A percentile compares a stretch with the other conserved stretches of the same genome.
Conservation (phyloP, 2,329 filamentous ascomycete genomes). For the Penicillium sp. region DNA sequence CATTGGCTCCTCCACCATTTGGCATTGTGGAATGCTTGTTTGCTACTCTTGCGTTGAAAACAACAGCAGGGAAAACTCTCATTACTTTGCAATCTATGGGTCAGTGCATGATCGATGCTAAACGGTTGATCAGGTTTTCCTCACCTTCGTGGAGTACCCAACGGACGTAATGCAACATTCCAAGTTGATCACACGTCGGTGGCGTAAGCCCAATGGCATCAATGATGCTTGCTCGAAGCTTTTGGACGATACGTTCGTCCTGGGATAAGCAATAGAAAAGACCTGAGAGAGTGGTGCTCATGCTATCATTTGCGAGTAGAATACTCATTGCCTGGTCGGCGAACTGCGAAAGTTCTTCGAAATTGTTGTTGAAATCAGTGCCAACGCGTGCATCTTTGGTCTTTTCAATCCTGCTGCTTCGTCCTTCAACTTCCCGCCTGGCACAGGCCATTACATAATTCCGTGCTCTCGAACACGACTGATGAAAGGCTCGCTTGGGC, state of each 20-base stretch:
- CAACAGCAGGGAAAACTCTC: background rate
- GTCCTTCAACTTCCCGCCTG: background rate
- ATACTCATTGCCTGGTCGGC: conserved; percentile 9
- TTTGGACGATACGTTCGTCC: conserved; percentile 2
- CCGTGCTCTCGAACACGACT: background rate
- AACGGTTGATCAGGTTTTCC: background rate
- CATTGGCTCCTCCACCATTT: background rate
- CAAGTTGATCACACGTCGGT: conserved; percentile 11
- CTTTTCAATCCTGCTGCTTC: background rate
- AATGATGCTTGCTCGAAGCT: background rate
- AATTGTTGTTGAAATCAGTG: background rate
- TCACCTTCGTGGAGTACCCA: conserved; percentile 4
- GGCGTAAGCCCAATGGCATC: background rate
- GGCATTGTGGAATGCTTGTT: background rate
- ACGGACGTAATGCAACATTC: conserved; percentile 10
- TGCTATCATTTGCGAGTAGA: conserved; percentile 13
- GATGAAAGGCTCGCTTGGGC: background rate
- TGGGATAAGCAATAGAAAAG: conserved; percentile 10
- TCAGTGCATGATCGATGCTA: background rate
- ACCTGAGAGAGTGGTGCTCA: conserved; percentile 14
- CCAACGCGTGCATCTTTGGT: background rate
- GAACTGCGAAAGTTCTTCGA: background rate
- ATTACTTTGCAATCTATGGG: background rate
- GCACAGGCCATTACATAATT: background rate
- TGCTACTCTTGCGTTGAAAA: background rate